Evolutionary conservation across 768 basidiomycete species (phyloP).

Genomic region (Trametopsis cervina): DNA sequence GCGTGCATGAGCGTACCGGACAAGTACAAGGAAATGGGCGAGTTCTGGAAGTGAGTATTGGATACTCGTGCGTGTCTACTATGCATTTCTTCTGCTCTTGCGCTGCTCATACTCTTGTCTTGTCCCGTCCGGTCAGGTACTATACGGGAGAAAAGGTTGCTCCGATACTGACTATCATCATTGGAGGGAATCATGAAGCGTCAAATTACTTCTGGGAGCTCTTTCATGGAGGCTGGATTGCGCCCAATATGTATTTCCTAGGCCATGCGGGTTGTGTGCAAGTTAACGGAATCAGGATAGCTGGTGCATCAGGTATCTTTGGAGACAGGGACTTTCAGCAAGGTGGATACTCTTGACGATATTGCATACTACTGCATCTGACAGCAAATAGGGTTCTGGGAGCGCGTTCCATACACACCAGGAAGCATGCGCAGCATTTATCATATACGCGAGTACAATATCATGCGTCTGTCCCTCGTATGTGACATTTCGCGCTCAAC

Average conservation of each 20-base stretch:
- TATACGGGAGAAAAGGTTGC: conserved; percentile 80
- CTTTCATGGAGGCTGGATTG: conserved; percentile 96
- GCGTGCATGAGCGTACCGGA: conserved; percentile 86
- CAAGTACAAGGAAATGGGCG: conserved; percentile 81
- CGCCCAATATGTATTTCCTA: conserved; percentile 93
- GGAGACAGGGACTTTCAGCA: conserved; percentile 65
- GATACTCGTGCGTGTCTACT: neutral
- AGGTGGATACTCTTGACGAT: conserved; percentile 36
- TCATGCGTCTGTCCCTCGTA: conserved; percentile 72
- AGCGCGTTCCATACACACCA: conserved; percentile 74
- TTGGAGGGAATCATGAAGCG: conserved; percentile 97
- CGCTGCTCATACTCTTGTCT: neutral
- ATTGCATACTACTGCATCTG: neutral
- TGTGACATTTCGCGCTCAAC: conserved; percentile 14
- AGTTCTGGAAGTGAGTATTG: conserved; percentile 67
- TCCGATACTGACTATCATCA: conserved; percentile 84
- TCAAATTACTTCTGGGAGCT: conserved; percentile 96
- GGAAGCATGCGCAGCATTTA: conserved; percentile 77
- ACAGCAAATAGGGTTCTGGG: conserved; percentile 58
- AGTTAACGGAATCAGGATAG: conserved; percentile 82
- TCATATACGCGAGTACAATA: conserved; percentile 82
- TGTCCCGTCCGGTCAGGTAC: conserved; percentile 66
- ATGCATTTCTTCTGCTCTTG: neutral
- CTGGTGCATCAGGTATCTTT: conserved; percentile 91
- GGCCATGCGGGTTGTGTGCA: conserved; percentile 86